phyloP scores from a whole-genome alignment of 2,329 filamentous ascomycete genomes.

The Arthrobotrys sinensis region DNA sequence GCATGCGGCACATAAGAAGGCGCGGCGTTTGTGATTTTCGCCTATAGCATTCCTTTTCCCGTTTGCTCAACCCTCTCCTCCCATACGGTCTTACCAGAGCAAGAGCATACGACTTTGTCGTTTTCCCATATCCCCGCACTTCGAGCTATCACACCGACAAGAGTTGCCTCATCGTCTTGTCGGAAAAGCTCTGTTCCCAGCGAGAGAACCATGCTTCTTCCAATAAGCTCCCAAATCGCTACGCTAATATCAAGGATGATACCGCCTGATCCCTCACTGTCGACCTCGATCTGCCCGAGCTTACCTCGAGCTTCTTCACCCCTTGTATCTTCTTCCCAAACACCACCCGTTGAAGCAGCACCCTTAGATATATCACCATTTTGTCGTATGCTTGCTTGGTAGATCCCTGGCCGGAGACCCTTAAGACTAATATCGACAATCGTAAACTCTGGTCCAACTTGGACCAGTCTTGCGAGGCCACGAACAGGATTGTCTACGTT shows the following conservation, averaged over 20 bases:
- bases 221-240: constrained; percentile 96
- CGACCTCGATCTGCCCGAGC: constrained; percentile 83
- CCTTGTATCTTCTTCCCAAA: constrained; percentile 77
- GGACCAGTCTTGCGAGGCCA: constrained; percentile 92
- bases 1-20: background rate
- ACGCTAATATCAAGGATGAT: constrained; percentile 86
- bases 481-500: constrained; percentile 79
- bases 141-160: constrained; percentile 93
- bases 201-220: constrained; percentile 89
- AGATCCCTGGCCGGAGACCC: constrained; percentile 84
- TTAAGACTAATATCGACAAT: constrained; percentile 89
- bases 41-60: constrained; percentile 88
- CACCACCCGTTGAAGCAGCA: constrained; percentile 83
- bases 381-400: constrained; percentile 86
- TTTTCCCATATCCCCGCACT: constrained; percentile 99
- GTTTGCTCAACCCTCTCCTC: constrained; percentile 94
- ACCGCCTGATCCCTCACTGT: constrained; percentile 80
- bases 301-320: constrained; percentile 73
- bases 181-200: constrained; percentile 74
- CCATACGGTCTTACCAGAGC: constrained; percentile 98
- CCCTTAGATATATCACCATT: constrained; percentile 89
- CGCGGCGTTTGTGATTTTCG: background rate
- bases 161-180: constrained; percentile 74
- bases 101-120: constrained; percentile 97
- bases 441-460: constrained; percentile 83